Percentiles rank a stretch among this genome's conserved stretches.
phyloP scores from a whole-genome alignment of 1,284 basidiomycete genomes.

The Cutaneotrichosporon spelunceum region DNA sequence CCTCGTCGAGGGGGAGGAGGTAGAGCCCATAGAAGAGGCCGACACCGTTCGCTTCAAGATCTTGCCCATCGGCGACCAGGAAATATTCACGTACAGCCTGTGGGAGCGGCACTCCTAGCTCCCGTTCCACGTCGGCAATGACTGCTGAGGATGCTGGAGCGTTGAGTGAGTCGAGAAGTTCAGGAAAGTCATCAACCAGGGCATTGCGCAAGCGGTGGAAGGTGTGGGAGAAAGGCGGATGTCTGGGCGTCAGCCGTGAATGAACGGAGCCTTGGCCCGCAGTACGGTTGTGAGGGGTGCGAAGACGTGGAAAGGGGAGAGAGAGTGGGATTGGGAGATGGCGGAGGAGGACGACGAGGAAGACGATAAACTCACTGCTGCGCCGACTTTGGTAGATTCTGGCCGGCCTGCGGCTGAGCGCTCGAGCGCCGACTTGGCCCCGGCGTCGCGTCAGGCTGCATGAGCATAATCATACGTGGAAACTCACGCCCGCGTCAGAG shows the following conservation, averaged over 20 bases:
- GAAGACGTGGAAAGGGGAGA: background rate
- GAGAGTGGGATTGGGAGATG: background rate
- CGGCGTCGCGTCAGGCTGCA: conserved; percentile 2
- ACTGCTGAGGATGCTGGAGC: conserved; percentile 73
- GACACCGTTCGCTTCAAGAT: conserved; percentile 63
- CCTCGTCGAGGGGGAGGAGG: conserved; percentile 79
- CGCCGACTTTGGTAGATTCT: background rate
- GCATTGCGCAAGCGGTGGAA: conserved; percentile 75
- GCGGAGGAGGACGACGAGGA: background rate
- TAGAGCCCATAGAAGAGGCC: conserved; percentile 84
- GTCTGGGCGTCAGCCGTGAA: background rate
- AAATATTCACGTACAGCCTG: conserved; percentile 78
- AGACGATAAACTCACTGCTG: conserved; percentile 1
- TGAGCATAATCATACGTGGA: background rate
- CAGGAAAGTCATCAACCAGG: conserved; percentile 77
- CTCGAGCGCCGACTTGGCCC: conserved; percentile 9
- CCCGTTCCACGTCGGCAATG: conserved; percentile 70
- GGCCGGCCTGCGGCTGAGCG: conserved; percentile 7
- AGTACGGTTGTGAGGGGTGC: background rate
- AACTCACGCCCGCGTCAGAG: background rate
- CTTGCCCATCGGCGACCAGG: conserved; percentile 76
- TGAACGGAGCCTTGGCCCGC: background rate
- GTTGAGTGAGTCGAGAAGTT: conserved; percentile 85
- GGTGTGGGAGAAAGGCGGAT: conserved; percentile 70
- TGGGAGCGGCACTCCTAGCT: conserved; percentile 76